phyloP scores from a whole-genome alignment of 2,329 filamentous ascomycete genomes.

The Geosmithia putterillii region DNA sequence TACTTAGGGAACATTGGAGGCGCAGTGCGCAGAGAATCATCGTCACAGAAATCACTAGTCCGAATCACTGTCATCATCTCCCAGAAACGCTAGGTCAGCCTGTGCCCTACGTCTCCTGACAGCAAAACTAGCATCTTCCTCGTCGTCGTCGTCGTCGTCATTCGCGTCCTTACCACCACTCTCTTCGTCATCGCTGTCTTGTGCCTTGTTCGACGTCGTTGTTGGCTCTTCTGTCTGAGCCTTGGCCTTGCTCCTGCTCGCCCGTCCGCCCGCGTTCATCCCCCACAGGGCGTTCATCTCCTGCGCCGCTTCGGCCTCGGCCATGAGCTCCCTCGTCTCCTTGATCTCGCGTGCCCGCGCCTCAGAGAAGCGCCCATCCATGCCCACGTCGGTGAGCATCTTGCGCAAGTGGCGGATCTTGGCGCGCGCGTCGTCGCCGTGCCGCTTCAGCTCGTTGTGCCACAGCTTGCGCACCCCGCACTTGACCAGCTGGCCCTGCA shows the following conservation, averaged over 20 bases:
- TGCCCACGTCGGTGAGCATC: conserved; percentile 72
- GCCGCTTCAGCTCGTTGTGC: conserved; percentile 70
- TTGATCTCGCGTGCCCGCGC: conserved; percentile 79
- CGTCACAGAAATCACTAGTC: conserved; percentile 22
- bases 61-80: conserved; percentile 55
- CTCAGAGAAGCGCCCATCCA: conserved; percentile 78
- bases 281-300: conserved; percentile 77
- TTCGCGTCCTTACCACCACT: conserved; percentile 13
- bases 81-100: conserved; percentile 52
- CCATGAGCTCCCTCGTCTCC: conserved; percentile 71
- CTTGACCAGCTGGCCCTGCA: conserved; percentile 78
- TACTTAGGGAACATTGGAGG: no score
- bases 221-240: background rate
- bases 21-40: background rate
- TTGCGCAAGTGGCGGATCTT: conserved; percentile 73
- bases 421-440: conserved; percentile 54
- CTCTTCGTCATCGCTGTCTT: conserved; percentile 18
- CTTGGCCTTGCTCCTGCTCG: conserved; percentile 25
- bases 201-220: conserved; percentile 13
- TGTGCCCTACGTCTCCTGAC: conserved; percentile 34
- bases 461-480: conserved; percentile 91
- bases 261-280: conserved; percentile 22
- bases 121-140: conserved; percentile 21
- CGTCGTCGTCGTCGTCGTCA: conserved; percentile 13
- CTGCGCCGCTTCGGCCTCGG: conserved; percentile 74